Percentiles rank a stretch among this genome's conserved stretches.
These are phyloP conservation scores for Candida berthetii DNA, from an alignment of 805 yeast species.

Conservation along the genomic window DNA sequence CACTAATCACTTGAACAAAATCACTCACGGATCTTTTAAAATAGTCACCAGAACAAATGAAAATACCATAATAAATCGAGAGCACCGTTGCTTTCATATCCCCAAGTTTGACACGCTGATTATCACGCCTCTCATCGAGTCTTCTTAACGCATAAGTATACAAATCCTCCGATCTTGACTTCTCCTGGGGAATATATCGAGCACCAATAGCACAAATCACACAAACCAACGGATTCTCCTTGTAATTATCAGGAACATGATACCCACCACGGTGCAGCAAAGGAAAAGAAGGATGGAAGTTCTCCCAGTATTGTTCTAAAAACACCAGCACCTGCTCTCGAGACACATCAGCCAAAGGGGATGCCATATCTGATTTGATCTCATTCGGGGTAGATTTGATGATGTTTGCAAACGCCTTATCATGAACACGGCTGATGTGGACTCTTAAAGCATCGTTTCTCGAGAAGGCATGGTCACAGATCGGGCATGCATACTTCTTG, in stretches of 20 bases:
- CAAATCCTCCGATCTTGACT: neutral
- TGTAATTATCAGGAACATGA: neutral
- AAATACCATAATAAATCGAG: neutral
- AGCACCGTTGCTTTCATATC: neutral
- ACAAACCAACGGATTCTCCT: neutral
- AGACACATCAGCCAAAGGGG: neutral
- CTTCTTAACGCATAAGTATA: neutral
- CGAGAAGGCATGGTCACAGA: neutral
- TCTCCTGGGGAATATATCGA: neutral
- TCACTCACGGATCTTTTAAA: neutral
- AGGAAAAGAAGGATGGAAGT: slow-evolving; percentile 8
- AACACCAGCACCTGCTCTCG: neutral
- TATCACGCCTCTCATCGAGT: neutral
- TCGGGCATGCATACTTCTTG: neutral
- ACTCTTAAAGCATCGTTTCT: neutral
- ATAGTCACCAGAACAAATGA: neutral
- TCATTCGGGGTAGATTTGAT: neutral
- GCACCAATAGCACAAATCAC: slow-evolving; percentile 1
- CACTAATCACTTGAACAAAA: neutral
- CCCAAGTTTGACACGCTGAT: neutral
- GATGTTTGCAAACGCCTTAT: neutral
- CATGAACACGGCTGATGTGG: neutral
- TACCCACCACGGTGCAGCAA: slow-evolving; percentile 7
- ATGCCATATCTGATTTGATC: neutral
- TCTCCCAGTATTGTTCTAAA: slow-evolving; percentile 7